Evolutionary conservation across 164 flowering plant species (phyloP).

Genomic region (Buxus sempervirens): DNA sequence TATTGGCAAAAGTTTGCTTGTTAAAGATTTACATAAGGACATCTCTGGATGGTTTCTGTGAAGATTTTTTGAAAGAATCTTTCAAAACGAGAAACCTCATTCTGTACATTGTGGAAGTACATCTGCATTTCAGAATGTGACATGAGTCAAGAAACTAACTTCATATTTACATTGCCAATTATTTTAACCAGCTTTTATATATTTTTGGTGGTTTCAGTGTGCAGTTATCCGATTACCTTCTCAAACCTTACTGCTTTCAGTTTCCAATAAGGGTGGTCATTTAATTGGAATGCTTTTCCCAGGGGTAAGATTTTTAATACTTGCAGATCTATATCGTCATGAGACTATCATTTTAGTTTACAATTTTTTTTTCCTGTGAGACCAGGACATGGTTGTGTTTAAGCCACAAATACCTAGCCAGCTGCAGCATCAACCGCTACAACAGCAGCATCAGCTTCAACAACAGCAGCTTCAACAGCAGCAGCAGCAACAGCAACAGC

Average conservation of each 20-base stretch:
- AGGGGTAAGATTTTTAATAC: slow-evolving; percentile 56
- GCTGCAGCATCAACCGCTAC: slow-evolving; percentile 34
- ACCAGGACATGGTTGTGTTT: slow-evolving; percentile 94
- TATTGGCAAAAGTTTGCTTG: too few species aligned
- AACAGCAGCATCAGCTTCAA: slow-evolving; percentile 20
- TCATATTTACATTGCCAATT: background rate
- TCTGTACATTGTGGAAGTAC: background rate
- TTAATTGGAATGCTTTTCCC: slow-evolving; percentile 99
- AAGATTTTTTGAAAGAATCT: too few species aligned
- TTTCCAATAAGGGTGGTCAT: slow-evolving; percentile 92
- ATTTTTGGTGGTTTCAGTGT: slow-evolving; percentile 48
- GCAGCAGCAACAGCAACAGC: slow-evolving; percentile 22
- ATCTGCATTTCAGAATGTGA: background rate
- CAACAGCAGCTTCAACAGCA: slow-evolving; percentile 25
- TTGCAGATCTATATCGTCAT: background rate
- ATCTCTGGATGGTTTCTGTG: too few species aligned
- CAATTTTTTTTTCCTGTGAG: slow-evolving; percentile 2
- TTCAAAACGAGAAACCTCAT: too few species aligned
- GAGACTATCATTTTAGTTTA: background rate
- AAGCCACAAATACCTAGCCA: slow-evolving; percentile 77
- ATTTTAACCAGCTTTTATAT: slow-evolving; percentile 2
- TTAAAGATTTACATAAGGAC: too few species aligned
- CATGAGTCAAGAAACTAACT: too few species aligned
- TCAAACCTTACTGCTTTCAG: slow-evolving; percentile 90
- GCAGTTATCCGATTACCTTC: slow-evolving; percentile 94